phyloP scores from a whole-genome alignment of 2,329 filamentous ascomycete genomes.

The Penicillium sp. region DNA sequence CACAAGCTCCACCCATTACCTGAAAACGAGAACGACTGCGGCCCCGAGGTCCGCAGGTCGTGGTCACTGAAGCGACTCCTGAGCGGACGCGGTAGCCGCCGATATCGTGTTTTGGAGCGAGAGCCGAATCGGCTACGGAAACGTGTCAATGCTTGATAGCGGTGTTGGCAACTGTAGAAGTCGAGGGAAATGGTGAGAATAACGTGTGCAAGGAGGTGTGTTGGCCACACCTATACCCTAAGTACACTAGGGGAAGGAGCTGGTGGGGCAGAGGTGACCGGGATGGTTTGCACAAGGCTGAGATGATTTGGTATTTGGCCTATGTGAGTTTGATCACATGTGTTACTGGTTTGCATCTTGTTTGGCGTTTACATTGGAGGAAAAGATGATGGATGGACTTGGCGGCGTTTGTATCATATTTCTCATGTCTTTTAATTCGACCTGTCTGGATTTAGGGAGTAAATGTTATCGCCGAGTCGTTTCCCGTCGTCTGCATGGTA shows the following conservation, averaged over 20 bases:
- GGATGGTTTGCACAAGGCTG: background rate
- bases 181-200: background rate
- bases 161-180: background rate
- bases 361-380: conserved; percentile 2
- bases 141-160: conserved; percentile 16
- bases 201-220: background rate
- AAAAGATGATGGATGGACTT: background rate
- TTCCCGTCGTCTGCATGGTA: background rate
- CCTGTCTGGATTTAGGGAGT: background rate
- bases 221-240: background rate
- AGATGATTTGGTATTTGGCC: background rate
- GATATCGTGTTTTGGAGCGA: conserved; percentile 21
- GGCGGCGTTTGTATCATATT: background rate
- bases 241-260: background rate
- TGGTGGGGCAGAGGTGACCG: background rate
- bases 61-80: conserved; percentile 23
- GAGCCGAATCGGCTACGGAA: conserved; percentile 25
- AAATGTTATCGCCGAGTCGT: background rate
- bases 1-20: background rate
- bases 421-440: background rate
- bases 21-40: background rate
- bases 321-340: background rate
- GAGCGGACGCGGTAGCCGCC: conserved; percentile 16
- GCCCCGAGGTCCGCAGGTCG: conserved; percentile 6
- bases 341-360: background rate